Evolutionary conservation across 768 basidiomycete species (phyloP).

Genomic region (Calocybe cyanea): DNA sequence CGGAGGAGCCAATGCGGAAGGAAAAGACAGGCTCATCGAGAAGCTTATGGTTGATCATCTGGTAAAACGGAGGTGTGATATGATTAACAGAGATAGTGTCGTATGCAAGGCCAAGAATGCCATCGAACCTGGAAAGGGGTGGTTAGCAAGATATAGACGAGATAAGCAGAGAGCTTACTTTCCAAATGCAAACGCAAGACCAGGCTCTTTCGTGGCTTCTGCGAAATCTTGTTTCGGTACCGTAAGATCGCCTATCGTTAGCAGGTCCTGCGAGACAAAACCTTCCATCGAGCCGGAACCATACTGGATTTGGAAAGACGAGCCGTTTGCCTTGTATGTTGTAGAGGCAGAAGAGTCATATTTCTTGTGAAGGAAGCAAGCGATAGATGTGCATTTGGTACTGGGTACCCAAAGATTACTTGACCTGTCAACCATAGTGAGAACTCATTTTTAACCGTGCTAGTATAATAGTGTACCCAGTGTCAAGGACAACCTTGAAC

Average conservation of each 20-base stretch:
- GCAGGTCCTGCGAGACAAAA: constrained; percentile 80
- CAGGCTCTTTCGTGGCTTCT: constrained; percentile 94
- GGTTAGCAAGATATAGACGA: neutral
- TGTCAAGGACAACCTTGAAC: constrained; percentile 96
- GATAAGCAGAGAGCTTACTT: constrained; percentile 51
- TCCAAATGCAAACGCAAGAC: constrained; percentile 95
- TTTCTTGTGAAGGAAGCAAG: constrained; percentile 92
- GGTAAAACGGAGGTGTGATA: constrained; percentile 92
- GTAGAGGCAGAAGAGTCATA: constrained; percentile 80
- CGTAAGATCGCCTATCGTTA: constrained; percentile 79
- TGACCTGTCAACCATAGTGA: constrained; percentile 44
- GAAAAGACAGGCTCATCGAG: constrained; percentile 88
- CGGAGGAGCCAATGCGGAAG: constrained; percentile 87
- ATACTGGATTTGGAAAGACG: constrained; percentile 87
- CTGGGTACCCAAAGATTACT: constrained; percentile 96
- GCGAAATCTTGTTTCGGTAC: constrained; percentile 84
- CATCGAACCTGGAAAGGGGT: constrained; percentile 69
- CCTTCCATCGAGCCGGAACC: constrained; percentile 97
- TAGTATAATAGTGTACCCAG: constrained; percentile 47
- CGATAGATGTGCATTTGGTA: constrained; percentile 75
- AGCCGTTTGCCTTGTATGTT: constrained; percentile 87
- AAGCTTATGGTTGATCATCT: constrained; percentile 79
- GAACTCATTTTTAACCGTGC: neutral
- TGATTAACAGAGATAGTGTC: constrained; percentile 94
- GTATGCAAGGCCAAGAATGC: constrained; percentile 91